Conservation (phyloP, 345 rosid species). For the Nephelium lappaceum region DNA sequence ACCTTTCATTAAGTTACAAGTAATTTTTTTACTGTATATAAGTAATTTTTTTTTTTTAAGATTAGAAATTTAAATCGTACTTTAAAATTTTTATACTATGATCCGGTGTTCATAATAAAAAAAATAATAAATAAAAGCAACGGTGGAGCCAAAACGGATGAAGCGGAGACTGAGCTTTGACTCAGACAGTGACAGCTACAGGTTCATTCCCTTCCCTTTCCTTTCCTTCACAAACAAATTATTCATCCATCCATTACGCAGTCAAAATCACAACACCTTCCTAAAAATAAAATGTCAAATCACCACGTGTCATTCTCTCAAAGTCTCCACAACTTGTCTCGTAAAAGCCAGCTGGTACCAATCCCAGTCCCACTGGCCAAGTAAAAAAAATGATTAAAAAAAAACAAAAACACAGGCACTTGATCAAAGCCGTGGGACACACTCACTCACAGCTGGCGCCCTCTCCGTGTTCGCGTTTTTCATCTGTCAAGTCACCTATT, state of each 20-base stretch:
- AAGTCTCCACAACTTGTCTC: neutral
- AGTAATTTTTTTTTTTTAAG: too few relatives aligned
- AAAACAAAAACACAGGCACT: neutral
- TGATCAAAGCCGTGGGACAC: neutral
- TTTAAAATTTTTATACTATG: too few relatives aligned
- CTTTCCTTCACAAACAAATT: neutral
- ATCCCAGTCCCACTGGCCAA: neutral
- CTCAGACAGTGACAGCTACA: constrained; percentile 12
- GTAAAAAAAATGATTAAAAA: neutral
- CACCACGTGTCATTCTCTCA: constrained; percentile 7
- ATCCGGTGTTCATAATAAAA: too few relatives aligned
- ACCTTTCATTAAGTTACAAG: too few relatives aligned
- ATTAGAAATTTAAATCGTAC: too few relatives aligned
- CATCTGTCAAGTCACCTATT: neutral
- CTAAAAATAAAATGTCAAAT: neutral
- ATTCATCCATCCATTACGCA: too few relatives aligned
- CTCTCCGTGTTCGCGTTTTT: constrained; percentile 32
- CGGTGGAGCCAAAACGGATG: neutral
- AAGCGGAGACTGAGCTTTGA: neutral
- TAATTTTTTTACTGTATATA: too few relatives aligned
- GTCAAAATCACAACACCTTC: neutral
- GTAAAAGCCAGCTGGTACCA: neutral
- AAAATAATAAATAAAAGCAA: neutral
- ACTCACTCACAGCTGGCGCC: constrained; percentile 27
- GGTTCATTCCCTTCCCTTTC: neutral